These are phyloP conservation scores for Kodamaea sagamina DNA, from an alignment of 805 yeast genomes.

Conservation along the genomic window DNA sequence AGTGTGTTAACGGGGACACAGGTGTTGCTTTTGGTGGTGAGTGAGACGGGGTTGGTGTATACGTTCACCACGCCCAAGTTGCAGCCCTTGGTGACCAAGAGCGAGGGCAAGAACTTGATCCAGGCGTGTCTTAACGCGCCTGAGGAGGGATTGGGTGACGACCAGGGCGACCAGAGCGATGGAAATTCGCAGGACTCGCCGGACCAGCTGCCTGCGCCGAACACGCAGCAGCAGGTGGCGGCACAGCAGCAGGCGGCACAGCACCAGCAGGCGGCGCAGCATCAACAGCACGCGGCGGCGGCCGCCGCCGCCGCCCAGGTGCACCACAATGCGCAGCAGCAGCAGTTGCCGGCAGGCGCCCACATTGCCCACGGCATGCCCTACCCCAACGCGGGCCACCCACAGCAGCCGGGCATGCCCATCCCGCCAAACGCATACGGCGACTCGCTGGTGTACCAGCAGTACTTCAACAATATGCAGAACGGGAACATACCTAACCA, in stretches of 20 bases:
- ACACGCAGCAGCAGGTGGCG: conserved; percentile 14
- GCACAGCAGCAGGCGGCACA: conserved; percentile 17
- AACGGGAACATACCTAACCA: conserved; percentile 49
- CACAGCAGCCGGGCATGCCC: conserved; percentile 36
- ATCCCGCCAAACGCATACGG: conserved; percentile 50
- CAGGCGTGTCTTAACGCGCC: conserved; percentile 98
- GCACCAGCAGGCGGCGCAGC: conserved; percentile 19
- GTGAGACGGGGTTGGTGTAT: conserved; percentile 98
- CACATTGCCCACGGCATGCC: conserved; percentile 49
- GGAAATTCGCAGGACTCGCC: conserved; percentile 46
- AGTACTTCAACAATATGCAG: conserved; percentile 59
- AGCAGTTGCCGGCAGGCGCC: conserved; percentile 38
- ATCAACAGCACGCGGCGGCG: conserved; percentile 22
- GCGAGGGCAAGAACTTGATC: conserved; percentile 94
- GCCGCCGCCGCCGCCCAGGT: conserved; percentile 30
- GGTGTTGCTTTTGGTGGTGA: conserved; percentile 88
- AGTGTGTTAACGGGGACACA: conserved; percentile 97
- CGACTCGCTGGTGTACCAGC: conserved; percentile 62
- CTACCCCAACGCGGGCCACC: conserved; percentile 45
- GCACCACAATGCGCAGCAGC: conserved; percentile 34
- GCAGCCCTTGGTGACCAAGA: conserved; percentile 95
- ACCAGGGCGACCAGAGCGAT: conserved; percentile 55
- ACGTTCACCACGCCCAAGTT: conserved; percentile 99
- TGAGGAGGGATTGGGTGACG: conserved; percentile 74
- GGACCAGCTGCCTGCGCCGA: conserved; percentile 41